These are phyloP conservation scores for Fusarium sp. DNA, from an alignment of 2,329 filamentous ascomycete species.

Conservation along the genomic window DNA sequence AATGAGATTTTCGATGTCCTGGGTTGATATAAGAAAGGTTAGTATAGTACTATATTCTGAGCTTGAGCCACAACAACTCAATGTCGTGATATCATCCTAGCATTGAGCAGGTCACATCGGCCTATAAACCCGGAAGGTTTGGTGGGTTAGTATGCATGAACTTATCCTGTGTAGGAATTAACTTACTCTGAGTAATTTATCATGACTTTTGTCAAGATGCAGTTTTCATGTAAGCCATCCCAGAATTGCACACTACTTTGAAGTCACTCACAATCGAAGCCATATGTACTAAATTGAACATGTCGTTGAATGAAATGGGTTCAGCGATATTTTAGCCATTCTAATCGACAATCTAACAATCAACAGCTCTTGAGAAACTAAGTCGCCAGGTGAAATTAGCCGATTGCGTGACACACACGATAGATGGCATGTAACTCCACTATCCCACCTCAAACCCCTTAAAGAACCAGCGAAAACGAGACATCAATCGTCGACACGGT, in stretches of 20 bases:
- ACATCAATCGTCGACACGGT: background rate
- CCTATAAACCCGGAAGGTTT: too few species aligned
- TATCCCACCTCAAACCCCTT: conserved; percentile 3
- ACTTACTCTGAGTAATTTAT: too few species aligned
- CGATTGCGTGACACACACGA: conserved; percentile 30
- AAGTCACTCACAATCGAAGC: background rate
- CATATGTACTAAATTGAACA: too few species aligned
- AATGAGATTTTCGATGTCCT: background rate
- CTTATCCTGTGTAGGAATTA: too few species aligned
- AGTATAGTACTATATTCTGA: background rate
- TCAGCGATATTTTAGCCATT: too few species aligned
- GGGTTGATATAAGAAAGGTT: background rate
- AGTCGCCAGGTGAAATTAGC: conserved; percentile 3
- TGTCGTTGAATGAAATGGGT: too few species aligned
- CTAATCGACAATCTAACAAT: too few species aligned
- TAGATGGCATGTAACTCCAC: conserved; percentile 29
- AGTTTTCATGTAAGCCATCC: background rate
- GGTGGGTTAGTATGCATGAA: too few species aligned
- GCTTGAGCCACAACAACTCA: background rate
- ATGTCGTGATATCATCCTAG: conserved; percentile 24
- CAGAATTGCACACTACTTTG: background rate
- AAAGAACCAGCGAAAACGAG: background rate
- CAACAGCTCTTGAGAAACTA: too few species aligned
- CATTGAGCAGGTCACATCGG: background rate
- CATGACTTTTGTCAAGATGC: background rate